Conservation (phyloP, 192 early-diverging fungal species). For the Entomortierella chlamydospora region DNA sequence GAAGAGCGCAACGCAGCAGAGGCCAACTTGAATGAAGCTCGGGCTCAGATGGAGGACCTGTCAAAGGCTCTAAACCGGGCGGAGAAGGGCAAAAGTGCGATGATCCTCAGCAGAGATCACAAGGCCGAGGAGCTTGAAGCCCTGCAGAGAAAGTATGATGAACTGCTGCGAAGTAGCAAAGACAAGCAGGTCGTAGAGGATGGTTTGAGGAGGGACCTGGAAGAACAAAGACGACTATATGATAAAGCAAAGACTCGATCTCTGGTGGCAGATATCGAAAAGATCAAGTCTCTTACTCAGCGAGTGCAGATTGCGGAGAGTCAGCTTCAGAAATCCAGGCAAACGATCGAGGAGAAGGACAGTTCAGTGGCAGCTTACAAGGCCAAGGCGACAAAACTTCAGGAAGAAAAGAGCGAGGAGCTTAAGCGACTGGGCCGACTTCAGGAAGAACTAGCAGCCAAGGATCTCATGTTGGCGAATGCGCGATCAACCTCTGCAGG, state of each 20-base stretch:
- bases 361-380: background rate
- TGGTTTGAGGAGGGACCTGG: constrained; percentile 23
- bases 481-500: constrained; percentile 8
- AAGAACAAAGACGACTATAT: background rate
- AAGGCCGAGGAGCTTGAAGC: background rate
- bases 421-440: constrained; percentile 5
- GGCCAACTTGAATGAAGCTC: constrained; percentile 11
- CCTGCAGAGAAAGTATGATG: background rate
- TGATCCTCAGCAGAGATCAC: background rate
- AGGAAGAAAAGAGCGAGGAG: constrained; percentile 28
- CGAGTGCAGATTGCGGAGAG: background rate
- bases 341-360: constrained; percentile 4
- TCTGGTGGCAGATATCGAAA: background rate
- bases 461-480: constrained; percentile 18
- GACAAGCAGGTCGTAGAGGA: background rate
- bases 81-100: constrained; percentile 18
- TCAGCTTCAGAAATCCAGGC: background rate
- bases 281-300: constrained; percentile 4
- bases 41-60: constrained; percentile 1
- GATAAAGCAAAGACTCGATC: constrained; percentile 1
- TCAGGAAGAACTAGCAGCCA: constrained; percentile 22
- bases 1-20: background rate
- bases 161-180: background rate
- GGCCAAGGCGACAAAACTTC: background rate
- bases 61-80: constrained; percentile 7